Evolutionary conservation across 208 protist species (phyloP).

Genomic region (Crithidia acanthocephali): DNA sequence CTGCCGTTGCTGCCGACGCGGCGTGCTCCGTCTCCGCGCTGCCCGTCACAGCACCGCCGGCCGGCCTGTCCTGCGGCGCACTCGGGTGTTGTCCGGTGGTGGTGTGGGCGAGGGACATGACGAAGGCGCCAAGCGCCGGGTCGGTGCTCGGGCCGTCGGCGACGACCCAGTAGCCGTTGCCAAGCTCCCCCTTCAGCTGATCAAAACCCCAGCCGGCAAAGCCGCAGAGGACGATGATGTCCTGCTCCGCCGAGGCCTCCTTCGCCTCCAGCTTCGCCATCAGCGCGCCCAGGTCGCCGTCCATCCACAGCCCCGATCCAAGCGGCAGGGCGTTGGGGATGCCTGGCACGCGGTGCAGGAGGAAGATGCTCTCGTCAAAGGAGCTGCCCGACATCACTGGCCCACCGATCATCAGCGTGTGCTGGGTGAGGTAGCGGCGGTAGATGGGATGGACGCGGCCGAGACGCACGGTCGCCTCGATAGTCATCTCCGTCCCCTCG

Average conservation of each 20-base stretch:
- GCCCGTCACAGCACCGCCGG: too few species aligned
- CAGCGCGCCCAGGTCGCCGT: constrained; percentile 74
- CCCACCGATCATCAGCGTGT: constrained; percentile 83
- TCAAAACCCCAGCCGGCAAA: constrained; percentile 78
- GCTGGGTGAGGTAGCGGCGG: constrained; percentile 54
- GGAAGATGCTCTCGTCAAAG: constrained; percentile 71
- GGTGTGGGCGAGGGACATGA: constrained; percentile 54
- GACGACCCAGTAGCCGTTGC: constrained; percentile 74
- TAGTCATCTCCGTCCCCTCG: constrained; percentile 49
- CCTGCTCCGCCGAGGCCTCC: constrained; percentile 51
- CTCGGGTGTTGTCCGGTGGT: constrained; percentile 18
- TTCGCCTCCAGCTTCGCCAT: constrained; percentile 59
- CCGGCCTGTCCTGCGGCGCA: background rate
- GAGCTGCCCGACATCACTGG: constrained; percentile 65
- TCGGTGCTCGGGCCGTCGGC: constrained; percentile 37
- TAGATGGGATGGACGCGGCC: constrained; percentile 70
- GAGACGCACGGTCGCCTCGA: constrained; percentile 51
- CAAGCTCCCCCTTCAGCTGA: constrained; percentile 80
- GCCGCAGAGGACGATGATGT: constrained; percentile 80
- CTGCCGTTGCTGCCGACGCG: too few species aligned
- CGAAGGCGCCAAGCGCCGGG: constrained; percentile 45
- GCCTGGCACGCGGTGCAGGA: constrained; percentile 73
- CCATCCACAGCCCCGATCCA: constrained; percentile 62
- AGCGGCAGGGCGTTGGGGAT: constrained; percentile 68
- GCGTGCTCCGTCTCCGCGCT: too few species aligned